A percentile compares a stretch with the other conserved stretches of the same genome.
Conservation (phyloP, 2,329 filamentous ascomycete species). For the Cadophora malorum region DNA sequence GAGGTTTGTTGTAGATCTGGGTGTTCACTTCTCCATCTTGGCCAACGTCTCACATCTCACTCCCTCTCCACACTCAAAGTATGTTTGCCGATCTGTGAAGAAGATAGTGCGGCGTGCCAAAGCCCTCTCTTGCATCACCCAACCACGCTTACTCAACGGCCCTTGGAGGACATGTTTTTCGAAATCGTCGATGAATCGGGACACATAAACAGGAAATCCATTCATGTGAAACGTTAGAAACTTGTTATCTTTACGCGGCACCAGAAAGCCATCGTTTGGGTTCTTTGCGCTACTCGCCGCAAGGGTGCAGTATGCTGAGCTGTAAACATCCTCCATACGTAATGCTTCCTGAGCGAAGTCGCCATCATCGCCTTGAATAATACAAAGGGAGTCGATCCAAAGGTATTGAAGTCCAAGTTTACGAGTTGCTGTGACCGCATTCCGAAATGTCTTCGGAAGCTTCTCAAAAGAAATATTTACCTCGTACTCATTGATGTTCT, state of each 20-base stretch:
- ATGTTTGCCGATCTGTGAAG: background rate
- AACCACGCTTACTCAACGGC: background rate
- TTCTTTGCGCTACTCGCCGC: background rate
- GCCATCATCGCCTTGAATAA: background rate
- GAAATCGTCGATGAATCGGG: background rate
- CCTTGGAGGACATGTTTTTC: background rate
- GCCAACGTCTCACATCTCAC: background rate
- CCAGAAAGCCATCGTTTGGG: background rate
- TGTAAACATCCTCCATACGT: background rate
- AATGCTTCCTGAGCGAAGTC: background rate
- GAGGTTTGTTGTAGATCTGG: background rate
- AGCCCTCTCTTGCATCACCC: background rate
- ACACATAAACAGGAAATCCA: background rate
- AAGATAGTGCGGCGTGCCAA: background rate
- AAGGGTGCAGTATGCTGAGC: background rate
- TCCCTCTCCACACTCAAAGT: background rate
- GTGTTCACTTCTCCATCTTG: background rate
- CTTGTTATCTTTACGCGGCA: background rate
- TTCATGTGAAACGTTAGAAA: background rate
- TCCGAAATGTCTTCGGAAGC: background rate
- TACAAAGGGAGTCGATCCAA: background rate
- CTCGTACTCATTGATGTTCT: background rate
- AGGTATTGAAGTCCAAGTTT: background rate
- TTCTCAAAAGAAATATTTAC: background rate
- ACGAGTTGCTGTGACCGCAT: background rate